Conservation (phyloP, 2,329 filamentous ascomycete species). For the Clarireedia homoeocarpa region DNA sequence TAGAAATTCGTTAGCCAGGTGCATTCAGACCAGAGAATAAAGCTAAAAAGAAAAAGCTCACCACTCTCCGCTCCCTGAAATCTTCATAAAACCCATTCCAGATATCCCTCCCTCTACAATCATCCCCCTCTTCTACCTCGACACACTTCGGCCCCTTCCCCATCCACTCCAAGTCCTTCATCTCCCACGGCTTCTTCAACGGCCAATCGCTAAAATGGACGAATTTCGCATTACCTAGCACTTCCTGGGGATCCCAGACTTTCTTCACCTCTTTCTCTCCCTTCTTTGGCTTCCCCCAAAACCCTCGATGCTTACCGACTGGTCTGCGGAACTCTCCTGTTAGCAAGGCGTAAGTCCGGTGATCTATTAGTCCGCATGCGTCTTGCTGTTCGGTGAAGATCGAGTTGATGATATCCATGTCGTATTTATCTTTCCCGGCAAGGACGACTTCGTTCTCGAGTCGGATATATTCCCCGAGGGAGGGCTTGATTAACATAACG, state of each 20-base stretch:
- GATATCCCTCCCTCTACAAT: conserved; percentile 21
- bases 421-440: conserved; percentile 33
- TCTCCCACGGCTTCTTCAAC: conserved; percentile 50
- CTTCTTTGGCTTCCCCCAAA: conserved; percentile 34
- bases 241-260: conserved; percentile 44
- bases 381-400: conserved; percentile 27
- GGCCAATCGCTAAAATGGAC: conserved; percentile 56
- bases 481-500: conserved; percentile 49
- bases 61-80: conserved; percentile 19
- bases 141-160: conserved; percentile 16
- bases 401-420: conserved; percentile 48
- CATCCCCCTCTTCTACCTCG: conserved; percentile 10
- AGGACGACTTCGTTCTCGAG: conserved; percentile 24
- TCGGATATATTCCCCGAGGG: conserved; percentile 39
- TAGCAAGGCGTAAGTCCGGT: conserved; percentile 46
- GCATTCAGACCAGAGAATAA: neutral
- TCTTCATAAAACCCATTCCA: conserved; percentile 23
- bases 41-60: conserved; percentile 1
- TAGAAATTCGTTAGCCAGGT: neutral
- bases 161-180: conserved; percentile 8
- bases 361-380: conserved; percentile 44
- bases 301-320: conserved; percentile 38
- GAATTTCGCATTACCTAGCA: conserved; percentile 43
- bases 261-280: conserved; percentile 12
- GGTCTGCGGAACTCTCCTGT: conserved; percentile 47